These are phyloP conservation scores for Aspergillus saccharolyticus DNA, from an alignment of 495 filamentous ascomycete species.

Conservation along the genomic window DNA sequence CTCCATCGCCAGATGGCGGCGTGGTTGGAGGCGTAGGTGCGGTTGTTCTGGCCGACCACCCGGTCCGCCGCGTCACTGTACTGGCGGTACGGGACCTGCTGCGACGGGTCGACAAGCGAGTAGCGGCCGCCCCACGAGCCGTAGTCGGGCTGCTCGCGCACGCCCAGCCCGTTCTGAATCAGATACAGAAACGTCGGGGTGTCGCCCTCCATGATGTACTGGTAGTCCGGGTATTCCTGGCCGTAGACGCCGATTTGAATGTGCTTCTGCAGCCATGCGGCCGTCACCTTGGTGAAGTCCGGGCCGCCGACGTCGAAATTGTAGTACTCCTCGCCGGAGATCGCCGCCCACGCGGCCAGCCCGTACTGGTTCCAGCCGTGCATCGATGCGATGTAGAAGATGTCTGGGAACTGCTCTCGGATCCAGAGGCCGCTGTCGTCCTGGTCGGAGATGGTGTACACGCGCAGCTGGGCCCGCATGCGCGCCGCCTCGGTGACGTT, in stretches of 20 bases:
- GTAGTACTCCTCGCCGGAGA: slow-evolving; percentile 42
- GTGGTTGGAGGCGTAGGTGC: slow-evolving; percentile 34
- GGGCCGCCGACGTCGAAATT: slow-evolving; percentile 42
- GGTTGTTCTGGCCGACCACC: slow-evolving; percentile 34
- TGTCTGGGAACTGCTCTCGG: slow-evolving; percentile 36
- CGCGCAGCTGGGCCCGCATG: slow-evolving; percentile 35
- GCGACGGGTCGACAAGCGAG: slow-evolving; percentile 17
- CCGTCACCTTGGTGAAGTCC: slow-evolving; percentile 32
- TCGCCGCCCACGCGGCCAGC: slow-evolving; percentile 43
- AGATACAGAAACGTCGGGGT: slow-evolving; percentile 44
- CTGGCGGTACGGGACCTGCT: slow-evolving; percentile 17
- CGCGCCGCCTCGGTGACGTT: slow-evolving; percentile 22
- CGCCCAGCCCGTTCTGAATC: slow-evolving; percentile 45
- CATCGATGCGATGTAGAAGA: slow-evolving; percentile 43
- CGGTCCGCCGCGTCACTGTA: slow-evolving; percentile 40
- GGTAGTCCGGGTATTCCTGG: slow-evolving; percentile 34
- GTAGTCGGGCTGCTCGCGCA: slow-evolving; percentile 38
- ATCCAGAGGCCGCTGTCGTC: slow-evolving; percentile 48
- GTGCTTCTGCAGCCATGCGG: slow-evolving; percentile 42
- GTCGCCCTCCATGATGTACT: slow-evolving; percentile 44
- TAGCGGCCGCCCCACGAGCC: slow-evolving; percentile 48
- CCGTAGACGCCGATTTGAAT: slow-evolving; percentile 43
- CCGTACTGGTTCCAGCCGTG: slow-evolving; percentile 48
- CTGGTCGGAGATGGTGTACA: slow-evolving; percentile 48
- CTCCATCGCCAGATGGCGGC: slow-evolving; percentile 50